Evolutionary conservation across 2,329 filamentous ascomycete species (phyloP).

Genomic region (Colletotrichum sp.): DNA sequence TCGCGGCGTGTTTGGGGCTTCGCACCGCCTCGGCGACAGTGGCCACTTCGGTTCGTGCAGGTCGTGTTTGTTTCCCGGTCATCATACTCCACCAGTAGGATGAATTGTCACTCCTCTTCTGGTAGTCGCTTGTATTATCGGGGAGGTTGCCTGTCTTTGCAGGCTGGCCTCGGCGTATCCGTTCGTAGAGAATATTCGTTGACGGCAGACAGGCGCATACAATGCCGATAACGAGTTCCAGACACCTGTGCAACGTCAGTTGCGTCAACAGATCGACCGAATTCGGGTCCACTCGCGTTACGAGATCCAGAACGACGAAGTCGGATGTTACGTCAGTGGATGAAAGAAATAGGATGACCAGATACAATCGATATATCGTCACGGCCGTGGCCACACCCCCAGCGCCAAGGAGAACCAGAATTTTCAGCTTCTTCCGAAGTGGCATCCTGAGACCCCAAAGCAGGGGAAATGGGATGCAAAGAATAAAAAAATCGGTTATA

Average conservation of each 20-base stretch:
- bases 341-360: conserved; percentile 24
- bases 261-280: not conserved
- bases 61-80: not conserved
- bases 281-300: conserved; percentile 1
- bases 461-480: conserved; percentile 36
- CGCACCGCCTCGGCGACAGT: not conserved
- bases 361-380: conserved; percentile 31
- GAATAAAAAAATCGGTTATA: conserved; percentile 36
- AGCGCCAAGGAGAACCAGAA: conserved; percentile 32
- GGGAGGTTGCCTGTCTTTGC: not conserved
- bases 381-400: conserved; percentile 33
- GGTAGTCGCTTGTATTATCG: not conserved
- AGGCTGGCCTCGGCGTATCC: not conserved
- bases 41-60: not conserved
- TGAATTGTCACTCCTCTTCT: not conserved
- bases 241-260: not conserved
- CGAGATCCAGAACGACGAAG: conserved; percentile 24
- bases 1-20: not conserved
- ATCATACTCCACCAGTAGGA: conserved; percentile 11
- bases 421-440: conserved; percentile 34
- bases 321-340: conserved; percentile 28
- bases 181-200: conserved; percentile 21
- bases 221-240: conserved; percentile 24
- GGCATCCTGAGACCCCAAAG: conserved; percentile 33
- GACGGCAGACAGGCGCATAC: conserved; percentile 23